Conservation (phyloP, 106 monocot species). For the Dendrobium catenatum region DNA sequence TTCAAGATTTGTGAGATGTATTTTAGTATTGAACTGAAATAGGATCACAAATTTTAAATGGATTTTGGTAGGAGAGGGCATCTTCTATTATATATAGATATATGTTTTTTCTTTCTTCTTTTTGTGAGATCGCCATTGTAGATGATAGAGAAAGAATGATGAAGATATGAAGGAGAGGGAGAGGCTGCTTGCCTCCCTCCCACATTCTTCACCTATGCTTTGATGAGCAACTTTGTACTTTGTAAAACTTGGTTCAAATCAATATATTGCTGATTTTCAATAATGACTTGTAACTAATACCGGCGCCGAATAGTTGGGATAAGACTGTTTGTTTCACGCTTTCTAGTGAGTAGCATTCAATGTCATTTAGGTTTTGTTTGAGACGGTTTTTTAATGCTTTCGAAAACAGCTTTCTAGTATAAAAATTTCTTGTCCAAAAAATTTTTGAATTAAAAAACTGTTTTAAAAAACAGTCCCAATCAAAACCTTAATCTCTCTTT, state of each 20-base stretch:
- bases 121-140: no score
- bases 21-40: background rate
- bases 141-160: background rate
- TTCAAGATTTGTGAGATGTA: background rate
- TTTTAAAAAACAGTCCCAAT: no score
- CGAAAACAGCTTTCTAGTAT: no score
- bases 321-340: no score
- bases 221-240: slow-evolving; percentile 3
- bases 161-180: slow-evolving; percentile 2
- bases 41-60: background rate
- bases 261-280: background rate
- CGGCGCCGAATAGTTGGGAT: no score
- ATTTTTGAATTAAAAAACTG: no score
- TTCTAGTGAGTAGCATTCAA: no score
- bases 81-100: background rate
- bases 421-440: no score
- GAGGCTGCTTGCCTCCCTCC: slow-evolving; percentile 8
- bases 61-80: background rate
- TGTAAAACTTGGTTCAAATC: background rate
- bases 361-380: no score
- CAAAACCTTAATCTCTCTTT: no score
- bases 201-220: slow-evolving; percentile 8
- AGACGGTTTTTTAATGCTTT: no score
- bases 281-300: background rate
- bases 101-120: background rate